Percentiles rank a stretch among this genome's conserved stretches.
These are phyloP conservation scores for Dichotomocladium elegans DNA, from an alignment of 371 early-diverging fungal species.

Conservation along the genomic window DNA sequence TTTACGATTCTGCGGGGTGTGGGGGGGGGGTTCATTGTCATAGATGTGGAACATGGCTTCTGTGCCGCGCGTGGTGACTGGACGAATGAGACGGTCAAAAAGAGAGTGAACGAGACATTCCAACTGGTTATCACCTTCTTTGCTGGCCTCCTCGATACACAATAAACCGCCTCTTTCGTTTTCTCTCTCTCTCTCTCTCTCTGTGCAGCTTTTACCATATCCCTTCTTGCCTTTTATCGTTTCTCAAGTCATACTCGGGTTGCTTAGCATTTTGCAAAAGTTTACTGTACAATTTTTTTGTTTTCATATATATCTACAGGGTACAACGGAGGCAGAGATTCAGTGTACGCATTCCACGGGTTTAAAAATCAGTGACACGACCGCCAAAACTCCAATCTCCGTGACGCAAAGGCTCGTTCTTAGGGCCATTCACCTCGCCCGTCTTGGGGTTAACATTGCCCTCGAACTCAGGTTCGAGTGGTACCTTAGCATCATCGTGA, in stretches of 20 bases:
- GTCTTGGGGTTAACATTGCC: slow-evolving; percentile 78
- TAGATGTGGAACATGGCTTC: slow-evolving; percentile 67
- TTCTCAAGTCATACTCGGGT: too few relatives aligned
- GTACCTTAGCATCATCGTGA: slow-evolving; percentile 57
- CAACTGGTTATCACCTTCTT: slow-evolving; percentile 51
- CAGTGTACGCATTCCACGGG: too few relatives aligned
- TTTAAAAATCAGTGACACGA: slow-evolving; percentile 77
- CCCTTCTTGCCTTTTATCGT: too few relatives aligned
- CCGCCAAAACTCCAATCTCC: slow-evolving; percentile 91
- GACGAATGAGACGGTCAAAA: slow-evolving; percentile 37
- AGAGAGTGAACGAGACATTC: slow-evolving; percentile 53
- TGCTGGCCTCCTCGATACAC: too few relatives aligned
- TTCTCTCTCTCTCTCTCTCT: too few relatives aligned
- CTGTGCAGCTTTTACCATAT: too few relatives aligned
- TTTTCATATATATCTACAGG: too few relatives aligned
- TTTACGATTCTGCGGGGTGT: background rate
- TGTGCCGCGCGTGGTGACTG: slow-evolving; percentile 68
- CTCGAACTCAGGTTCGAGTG: slow-evolving; percentile 57
- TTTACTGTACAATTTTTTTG: too few relatives aligned
- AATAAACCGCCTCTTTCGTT: too few relatives aligned
- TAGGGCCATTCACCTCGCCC: slow-evolving; percentile 82
- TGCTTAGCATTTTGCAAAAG: too few relatives aligned
- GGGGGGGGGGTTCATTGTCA: background rate
- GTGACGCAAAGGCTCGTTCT: slow-evolving; percentile 81
- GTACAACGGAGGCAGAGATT: too few relatives aligned